Evolutionary conservation across 129 eudicot genomes (phyloP), one percentile per base, ranked within the genome.

Genomic region (Helichrysum umbraculigerum): DNA sequence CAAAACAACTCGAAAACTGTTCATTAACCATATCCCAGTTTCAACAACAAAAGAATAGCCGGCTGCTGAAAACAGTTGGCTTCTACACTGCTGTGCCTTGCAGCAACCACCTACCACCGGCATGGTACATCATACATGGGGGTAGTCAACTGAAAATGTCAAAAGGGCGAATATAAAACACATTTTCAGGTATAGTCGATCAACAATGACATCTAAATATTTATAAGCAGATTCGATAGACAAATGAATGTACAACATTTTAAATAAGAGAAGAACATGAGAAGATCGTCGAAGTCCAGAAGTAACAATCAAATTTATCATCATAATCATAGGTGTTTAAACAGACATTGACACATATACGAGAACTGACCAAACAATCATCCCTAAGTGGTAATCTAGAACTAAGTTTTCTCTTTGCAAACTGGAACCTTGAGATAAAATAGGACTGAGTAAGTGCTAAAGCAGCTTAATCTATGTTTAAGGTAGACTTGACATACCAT

Each of bases 401-500:
- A 72, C 66, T 28, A 81, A 79, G 60, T 52, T 68, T 11, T 57
- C 83, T 47, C 81, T 74, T 77, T 71, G 71, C 84, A 85, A 74
- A 51, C 73, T 79, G 66, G 72, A 71, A 70, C 73, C 71, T 66
- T 68, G 77, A 68, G 72, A 78, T 35, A 63, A 57, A 68, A 75
- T 68, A 76, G 58, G 62, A 64, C 78, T 69, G 25, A 74, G 67
- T 75, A 76, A 85, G 79, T 85, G 82, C 82, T 85, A 84, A 20
- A 76, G 47, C 82, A 81, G 72, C 68, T 73, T 62, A 84, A 81
- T 66, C 61, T 72, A 21, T 71, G 69, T 22, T 50, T 79, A n/a
- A 79, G 68, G 12, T 37, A 72, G 72, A 78, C 66, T 64, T 79
- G 51, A 82, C 79, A 6, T 73, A 74, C 78, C 77, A 65, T 86